Evolutionary conservation across 441 rosid genomes (phyloP).

Genomic region (Melastoma candidum): DNA sequence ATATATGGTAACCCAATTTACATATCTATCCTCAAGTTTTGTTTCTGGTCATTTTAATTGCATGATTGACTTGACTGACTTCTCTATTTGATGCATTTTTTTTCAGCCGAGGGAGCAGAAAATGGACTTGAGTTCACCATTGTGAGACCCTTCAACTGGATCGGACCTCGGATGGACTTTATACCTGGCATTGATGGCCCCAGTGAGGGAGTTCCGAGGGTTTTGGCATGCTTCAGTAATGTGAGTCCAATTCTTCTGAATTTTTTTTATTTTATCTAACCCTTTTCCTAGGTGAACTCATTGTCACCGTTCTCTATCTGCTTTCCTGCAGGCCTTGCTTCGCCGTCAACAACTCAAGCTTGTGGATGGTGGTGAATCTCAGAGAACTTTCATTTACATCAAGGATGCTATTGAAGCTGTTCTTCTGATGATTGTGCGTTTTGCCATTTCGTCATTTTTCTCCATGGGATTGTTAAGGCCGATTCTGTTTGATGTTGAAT

Average conservation of each 20-base stretch:
- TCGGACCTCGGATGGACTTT: constrained; percentile 93
- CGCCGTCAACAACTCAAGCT: constrained; percentile 83
- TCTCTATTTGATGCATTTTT: neutral
- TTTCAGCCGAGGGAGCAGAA: constrained; percentile 95
- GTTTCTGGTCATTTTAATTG: neutral
- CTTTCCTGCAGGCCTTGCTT: constrained; percentile 45
- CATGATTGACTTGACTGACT: neutral
- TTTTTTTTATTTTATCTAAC: neutral
- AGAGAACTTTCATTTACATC: constrained; percentile 45
- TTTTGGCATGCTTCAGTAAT: constrained; percentile 94
- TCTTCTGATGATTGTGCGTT: constrained; percentile 62
- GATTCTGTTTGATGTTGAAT: constrained; percentile 18
- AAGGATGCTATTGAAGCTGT: constrained; percentile 61
- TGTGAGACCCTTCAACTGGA: constrained; percentile 97
- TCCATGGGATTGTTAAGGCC: no score
- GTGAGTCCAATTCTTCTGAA: constrained; percentile 29
- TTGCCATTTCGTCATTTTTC: no score
- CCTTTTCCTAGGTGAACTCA: constrained; percentile 1
- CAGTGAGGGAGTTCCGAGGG: constrained; percentile 98
- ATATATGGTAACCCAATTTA: constrained; percentile 49
- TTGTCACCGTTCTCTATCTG: neutral
- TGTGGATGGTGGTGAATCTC: constrained; percentile 94
- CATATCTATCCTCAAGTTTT: neutral
- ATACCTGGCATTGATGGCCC: constrained; percentile 35
- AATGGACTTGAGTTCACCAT: constrained; percentile 87